Evolutionary conservation across 495 filamentous ascomycete genomes (phyloP), one percentile per base, ranked within the genome.

Genomic region (Aspergillus panamensis): DNA sequence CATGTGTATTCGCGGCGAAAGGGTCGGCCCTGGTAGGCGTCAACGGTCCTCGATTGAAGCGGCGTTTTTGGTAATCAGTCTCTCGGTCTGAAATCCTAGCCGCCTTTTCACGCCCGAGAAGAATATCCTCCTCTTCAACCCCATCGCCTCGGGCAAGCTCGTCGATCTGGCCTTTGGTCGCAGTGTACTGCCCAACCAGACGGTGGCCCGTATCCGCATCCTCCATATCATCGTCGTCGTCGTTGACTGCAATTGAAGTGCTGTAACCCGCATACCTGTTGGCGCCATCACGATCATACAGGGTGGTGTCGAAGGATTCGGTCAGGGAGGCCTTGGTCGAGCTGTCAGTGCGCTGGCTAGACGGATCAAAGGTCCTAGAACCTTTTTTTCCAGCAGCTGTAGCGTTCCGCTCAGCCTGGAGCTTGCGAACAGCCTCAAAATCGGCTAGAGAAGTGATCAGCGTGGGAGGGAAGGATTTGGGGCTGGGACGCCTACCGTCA

Each of bases 51-150:
- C 94, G 90, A 65, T 94, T 83, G 67, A 93, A 91, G 50, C 91
- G 84, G 54, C 92, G 90, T 76, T 96, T 96, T 74, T 99, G 95
- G 68, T 99, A 99, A 67, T 97, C 93, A 55, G 92, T 95, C 78
- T 97, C 92, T 59, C 95, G 85, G 63, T 92, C 90, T 17, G 87
- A 82, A 69, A 99, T 96, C 65, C 91, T 86, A 20, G 87, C 90
- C 69, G 88, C 85, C 75, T 94, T 88, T 75, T 97, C 94, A 67
- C 90, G 87, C 31, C 87, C 88, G 35, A 91, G 78, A 59, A 99
- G 77, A 12, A 91, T 88, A 67, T 99, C 95, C 61, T 94, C 92
- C 71, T 97, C 93, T 69, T 92, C 90, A 20, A 91, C 90, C 42
- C 89, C 89, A 58, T 82, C 83, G 48, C 91, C 91, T 44, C 78